Evolutionary conservation across 2,329 filamentous ascomycete species (phyloP).

Genomic region (Colletotrichum liriopes): DNA sequence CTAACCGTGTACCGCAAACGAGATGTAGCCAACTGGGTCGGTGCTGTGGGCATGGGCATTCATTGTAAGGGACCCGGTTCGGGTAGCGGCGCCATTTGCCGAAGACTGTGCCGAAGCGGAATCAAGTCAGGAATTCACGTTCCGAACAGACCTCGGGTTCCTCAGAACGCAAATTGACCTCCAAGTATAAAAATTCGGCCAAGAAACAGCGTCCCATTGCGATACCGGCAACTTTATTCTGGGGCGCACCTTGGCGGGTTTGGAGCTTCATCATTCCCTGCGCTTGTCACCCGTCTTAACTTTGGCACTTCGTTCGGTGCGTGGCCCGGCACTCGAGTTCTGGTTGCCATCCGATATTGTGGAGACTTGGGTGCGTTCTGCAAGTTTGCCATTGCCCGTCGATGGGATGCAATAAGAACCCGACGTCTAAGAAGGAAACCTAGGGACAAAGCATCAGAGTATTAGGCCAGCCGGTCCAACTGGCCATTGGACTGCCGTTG

Average conservation of each 20-base stretch:
- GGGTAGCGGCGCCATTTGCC: constrained; percentile 38
- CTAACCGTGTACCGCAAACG: no score
- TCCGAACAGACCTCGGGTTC: neutral
- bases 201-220: constrained; percentile 7
- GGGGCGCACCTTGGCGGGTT: neutral
- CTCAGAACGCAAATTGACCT: neutral
- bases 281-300: constrained; percentile 1
- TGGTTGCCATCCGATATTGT: constrained; percentile 31
- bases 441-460: neutral
- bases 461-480: neutral
- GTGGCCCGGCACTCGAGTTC: constrained; percentile 20
- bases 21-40: neutral
- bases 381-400: neutral
- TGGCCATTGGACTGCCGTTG: neutral
- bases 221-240: constrained; percentile 27
- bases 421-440: neutral
- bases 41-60: no score
- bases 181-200: neutral
- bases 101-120: constrained; percentile 33
- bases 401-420: neutral
- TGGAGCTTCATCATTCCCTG: constrained; percentile 18
- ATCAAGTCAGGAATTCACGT: neutral
- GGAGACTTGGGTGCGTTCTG: constrained; percentile 15
- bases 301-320: constrained; percentile 24
- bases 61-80: constrained; percentile 5